Percentiles rank a stretch among this genome's conserved stretches.
Conservation (phyloP, 202 grass and related monocot genomes). For the Digitaria exilis region DNA sequence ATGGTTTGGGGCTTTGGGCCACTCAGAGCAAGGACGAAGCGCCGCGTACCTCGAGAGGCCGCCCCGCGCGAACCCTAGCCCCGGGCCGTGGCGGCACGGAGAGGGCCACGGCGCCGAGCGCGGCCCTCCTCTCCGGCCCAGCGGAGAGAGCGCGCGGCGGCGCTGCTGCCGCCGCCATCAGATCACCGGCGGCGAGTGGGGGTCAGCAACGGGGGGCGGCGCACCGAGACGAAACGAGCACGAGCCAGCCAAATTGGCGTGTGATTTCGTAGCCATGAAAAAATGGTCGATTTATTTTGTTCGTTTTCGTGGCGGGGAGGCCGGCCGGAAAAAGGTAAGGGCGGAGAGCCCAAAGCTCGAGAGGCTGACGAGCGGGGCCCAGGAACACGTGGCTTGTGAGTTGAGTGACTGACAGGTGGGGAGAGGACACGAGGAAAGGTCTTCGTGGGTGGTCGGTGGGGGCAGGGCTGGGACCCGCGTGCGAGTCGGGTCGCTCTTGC, state of each 20-base stretch:
- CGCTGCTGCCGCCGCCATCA: slow-evolving; percentile 53
- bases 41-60: slow-evolving; percentile 42
- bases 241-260: slow-evolving; percentile 14
- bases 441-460: slow-evolving; percentile 7
- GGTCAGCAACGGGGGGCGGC: background rate
- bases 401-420: background rate
- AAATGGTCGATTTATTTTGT: background rate
- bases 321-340: slow-evolving; percentile 1
- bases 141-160: slow-evolving; percentile 6
- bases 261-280: slow-evolving; percentile 15
- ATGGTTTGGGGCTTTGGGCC: slow-evolving; percentile 7
- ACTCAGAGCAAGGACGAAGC: background rate
- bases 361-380: slow-evolving; percentile 23
- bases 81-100: slow-evolving; percentile 9
- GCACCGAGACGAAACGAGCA: slow-evolving; percentile 23
- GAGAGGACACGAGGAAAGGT: rapidly evolving
- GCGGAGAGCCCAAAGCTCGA: slow-evolving; percentile 48
- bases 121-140: slow-evolving; percentile 40
- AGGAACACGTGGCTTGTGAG: rapidly evolving
- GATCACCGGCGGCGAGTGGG: slow-evolving; percentile 54
- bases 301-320: background rate
- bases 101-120: slow-evolving; percentile 8
- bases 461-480: background rate
- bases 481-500: background rate
- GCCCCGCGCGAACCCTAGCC: slow-evolving; percentile 37